Evolutionary conservation across 306 rosid genomes (phyloP).

Genomic region (Amphicarpaea edgeworthii): DNA sequence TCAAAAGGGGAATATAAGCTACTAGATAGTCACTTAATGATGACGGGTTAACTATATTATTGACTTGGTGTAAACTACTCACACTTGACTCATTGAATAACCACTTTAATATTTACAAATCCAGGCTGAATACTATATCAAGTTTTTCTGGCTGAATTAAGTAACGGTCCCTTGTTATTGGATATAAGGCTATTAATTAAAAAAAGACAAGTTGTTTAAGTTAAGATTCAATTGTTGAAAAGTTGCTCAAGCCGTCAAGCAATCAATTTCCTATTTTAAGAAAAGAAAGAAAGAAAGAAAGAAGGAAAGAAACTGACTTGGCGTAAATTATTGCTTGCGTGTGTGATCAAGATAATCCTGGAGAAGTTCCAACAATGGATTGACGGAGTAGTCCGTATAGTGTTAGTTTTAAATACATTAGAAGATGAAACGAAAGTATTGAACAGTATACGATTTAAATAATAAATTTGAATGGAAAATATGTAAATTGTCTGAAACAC

Average conservation of each 20-base stretch:
- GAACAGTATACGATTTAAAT: constrained; percentile 1
- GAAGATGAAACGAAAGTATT: not conserved
- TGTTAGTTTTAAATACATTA: not conserved
- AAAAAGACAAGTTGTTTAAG: not conserved
- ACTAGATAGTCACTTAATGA: not conserved
- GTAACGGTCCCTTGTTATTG: not conserved
- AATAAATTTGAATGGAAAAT: not conserved
- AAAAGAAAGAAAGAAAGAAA: too few relatives aligned
- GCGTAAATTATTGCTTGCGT: not conserved
- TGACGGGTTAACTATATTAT: not conserved
- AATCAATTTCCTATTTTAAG: constrained; percentile 8
- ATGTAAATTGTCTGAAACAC: not conserved
- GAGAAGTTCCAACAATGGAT: not conserved
- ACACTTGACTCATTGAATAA: not conserved
- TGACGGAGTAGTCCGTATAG: not conserved
- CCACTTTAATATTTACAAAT: not conserved
- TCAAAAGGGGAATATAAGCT: not conserved
- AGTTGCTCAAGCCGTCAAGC: constrained; percentile 5
- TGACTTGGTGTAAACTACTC: not conserved
- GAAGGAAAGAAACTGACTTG: not conserved
- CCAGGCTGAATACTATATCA: too few relatives aligned
- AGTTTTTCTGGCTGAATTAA: not conserved
- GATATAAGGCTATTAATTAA: not conserved
- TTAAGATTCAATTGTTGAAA: not conserved
- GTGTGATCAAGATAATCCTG: constrained; percentile 9